Base-by-base conservation (phyloP, 306 rosid species). In the Cicer arietinum region DNA sequence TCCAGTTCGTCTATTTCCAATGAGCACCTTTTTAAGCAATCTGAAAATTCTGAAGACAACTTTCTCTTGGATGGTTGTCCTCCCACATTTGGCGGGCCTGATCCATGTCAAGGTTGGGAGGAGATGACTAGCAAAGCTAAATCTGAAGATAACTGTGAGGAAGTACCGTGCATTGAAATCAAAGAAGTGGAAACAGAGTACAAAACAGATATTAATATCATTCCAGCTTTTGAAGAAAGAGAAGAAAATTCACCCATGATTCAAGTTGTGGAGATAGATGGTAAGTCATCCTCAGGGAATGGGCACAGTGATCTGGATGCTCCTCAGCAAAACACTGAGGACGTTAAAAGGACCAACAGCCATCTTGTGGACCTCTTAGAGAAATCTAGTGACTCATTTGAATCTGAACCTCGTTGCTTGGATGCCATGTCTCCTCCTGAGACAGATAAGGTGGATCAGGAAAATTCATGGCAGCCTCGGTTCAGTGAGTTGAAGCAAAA, bases 41-140 rank as follows among this genome's bases (percentile, higher is more conserved):
- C 83, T 79, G 82, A 43, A 74, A 79, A 61, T 82, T 71, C 72
- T 41, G 96, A 90, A 39, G 86, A 83, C 35, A 52, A 63, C 80
- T 81, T 82, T 69, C 90, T 84, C 71, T 77, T 87, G 80, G 94
- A 83, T 57, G 81, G 69, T 53, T 78, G 63, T 52, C 71, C 85
- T 74, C 87, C 87, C 41, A 70, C 77, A 45, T 80, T 84, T 81
- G 74, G 54, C 57, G 91, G 77, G 73, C 86, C 82, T 60, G 85
- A 87, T 65, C 88, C 87, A 64, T 76, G 76, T 75, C 80, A 73
- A 14, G 88, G 80, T 68, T 90, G 97, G 93, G 89, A 88, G 77
- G 91, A 77, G 76, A 72, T 69, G 64, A 79, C 80, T 16, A 47
- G 75, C 71, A 73, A 60, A 67, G 80, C 71, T 75, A 73, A 80